A percentile compares a stretch with the other conserved stretches of the same genome.
phyloP scores from a whole-genome alignment of 2,329 filamentous ascomycete genomes.

The Verticillium nubilum region DNA sequence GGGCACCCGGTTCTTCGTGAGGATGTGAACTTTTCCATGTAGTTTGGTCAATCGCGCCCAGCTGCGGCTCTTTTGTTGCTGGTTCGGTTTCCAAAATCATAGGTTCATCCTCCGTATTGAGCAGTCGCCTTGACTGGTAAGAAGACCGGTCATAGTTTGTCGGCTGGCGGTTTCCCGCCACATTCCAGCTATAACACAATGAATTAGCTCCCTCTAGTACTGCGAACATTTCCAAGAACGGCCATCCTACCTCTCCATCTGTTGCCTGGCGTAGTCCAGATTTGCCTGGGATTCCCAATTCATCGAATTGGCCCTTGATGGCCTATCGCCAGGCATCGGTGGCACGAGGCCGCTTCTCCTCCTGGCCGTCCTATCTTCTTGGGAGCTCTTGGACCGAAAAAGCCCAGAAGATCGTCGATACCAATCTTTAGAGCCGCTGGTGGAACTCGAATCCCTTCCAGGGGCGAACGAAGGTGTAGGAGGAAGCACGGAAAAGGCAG shows the following conservation, averaged over 20 bases:
- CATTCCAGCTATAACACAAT: conserved; percentile 21
- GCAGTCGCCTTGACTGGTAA: conserved; percentile 38
- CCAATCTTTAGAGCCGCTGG: conserved; percentile 6
- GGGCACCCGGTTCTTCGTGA: conserved; percentile 16
- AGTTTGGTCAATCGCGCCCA: conserved; percentile 21
- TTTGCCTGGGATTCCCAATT: conserved; percentile 10
- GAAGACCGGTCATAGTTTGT: conserved; percentile 37
- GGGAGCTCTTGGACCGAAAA: conserved; percentile 13
- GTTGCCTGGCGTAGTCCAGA: conserved; percentile 13
- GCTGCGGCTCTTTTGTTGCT: conserved; percentile 26
- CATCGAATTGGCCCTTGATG: conserved; percentile 13
- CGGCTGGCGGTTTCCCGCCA: conserved; percentile 27
- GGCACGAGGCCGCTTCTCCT: conserved; percentile 4
- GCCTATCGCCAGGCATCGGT: conserved; percentile 8
- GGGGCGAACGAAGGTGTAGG: background rate
- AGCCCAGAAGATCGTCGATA: conserved; percentile 2
- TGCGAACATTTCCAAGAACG: background rate
- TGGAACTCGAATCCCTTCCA: conserved; percentile 1
- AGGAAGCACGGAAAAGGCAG: background rate
- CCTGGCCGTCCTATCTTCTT: conserved; percentile 3
- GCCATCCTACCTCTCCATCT: conserved; percentile 12
- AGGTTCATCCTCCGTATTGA: conserved; percentile 31
- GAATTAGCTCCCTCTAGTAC: conserved; percentile 1
- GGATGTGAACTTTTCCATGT: conserved; percentile 32
- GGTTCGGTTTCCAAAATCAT: conserved; percentile 23